These are phyloP conservation scores for Somion occarium DNA, from an alignment of 1,284 basidiomycete species.

Conservation along the genomic window DNA sequence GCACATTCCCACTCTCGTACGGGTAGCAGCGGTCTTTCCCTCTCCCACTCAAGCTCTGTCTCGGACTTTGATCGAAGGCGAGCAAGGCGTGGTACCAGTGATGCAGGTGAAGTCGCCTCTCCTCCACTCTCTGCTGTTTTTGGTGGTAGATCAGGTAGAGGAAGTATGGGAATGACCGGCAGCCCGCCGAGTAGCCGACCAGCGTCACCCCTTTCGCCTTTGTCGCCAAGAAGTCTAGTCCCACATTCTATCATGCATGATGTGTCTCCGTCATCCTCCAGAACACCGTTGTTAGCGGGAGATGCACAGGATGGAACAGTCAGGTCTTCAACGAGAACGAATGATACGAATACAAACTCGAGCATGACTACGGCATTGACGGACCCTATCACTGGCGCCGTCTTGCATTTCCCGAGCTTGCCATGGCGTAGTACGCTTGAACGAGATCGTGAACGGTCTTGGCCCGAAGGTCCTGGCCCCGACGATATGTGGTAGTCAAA, in stretches of 20 bases:
- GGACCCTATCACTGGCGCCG: conserved; percentile 30
- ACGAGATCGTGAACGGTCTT: background rate
- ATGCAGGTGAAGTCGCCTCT: conserved; percentile 22
- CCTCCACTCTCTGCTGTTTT: conserved; percentile 31
- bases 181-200: conserved; percentile 13
- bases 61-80: conserved; percentile 42
- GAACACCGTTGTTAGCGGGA: conserved; percentile 10
- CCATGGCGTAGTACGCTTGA: conserved; percentile 21
- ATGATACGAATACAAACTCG: conserved; percentile 22
- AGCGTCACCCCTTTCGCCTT: conserved; percentile 8
- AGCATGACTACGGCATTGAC: conserved; percentile 31
- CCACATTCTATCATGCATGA: conserved; percentile 9
- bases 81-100: too few species aligned
- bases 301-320: conserved; percentile 21
- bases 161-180: background rate
- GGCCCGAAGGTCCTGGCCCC: background rate
- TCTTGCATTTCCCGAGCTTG: conserved; percentile 27
- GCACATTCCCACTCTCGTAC: conserved; percentile 34
- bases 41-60: conserved; percentile 44
- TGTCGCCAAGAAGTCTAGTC: conserved; percentile 2
- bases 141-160: conserved; percentile 11
- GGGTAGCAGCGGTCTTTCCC: conserved; percentile 37
- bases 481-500: background rate
- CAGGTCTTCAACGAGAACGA: conserved; percentile 21
- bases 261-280: conserved; percentile 8